Base-by-base conservation (phyloP, 768 basidiomycete species). In the Kwoniella dejecticola region DNA sequence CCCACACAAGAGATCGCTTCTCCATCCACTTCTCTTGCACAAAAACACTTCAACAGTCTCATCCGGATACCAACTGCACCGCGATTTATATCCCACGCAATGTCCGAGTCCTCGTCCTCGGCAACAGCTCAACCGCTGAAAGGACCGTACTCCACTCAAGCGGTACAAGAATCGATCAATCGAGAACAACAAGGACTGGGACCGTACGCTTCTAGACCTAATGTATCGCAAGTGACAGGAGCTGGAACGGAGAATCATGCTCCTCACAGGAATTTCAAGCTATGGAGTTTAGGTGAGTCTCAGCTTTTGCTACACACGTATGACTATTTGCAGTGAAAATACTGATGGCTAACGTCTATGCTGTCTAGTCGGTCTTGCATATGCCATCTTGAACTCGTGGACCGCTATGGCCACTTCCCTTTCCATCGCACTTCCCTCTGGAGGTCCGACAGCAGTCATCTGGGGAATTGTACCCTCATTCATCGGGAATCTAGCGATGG, bases 311-410 rank as follows among this genome's bases (percentile, higher is more conserved):
- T 19, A 26, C 15, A 7, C 33, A 36, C 33, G 7, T 36, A n/a
- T n/a, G n/a, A n/a, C n/a, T n/a, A n/a, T n/a, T n/a, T n/a, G n/a
- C n/a, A n/a, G n/a, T n/a, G n/a, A n/a, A n/a, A n/a, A n/a, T n/a
- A n/a, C n/a, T n/a, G n/a, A n/a, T n/a, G n/a, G n/a, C n/a, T n/a
- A n/a, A n/a, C n/a, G n/a, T n/a, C n/a, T n/a, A n/a, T n/a, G n/a
- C n/a, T 42, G n/a, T 15, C 3, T 36, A 72, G 68, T 72, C 33
- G 71, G 71, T 40, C 31, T 72, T 50, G 71, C 71, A 24, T 72
- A 72, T 60, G 71, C 71, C 17, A 64, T 72, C 45, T 52, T 69
- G 19, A 72, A 72, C 48, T 72, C 71, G 47, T 72, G 71, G 71
- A 69, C 68, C 4, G 71, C 71, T 4, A 72, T 72, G 71, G 71